Percentiles rank a stretch among this genome's conserved stretches.
Conservation (phyloP, 1,284 basidiomycete genomes). For the Cutaneotrichosporon dermatis region DNA sequence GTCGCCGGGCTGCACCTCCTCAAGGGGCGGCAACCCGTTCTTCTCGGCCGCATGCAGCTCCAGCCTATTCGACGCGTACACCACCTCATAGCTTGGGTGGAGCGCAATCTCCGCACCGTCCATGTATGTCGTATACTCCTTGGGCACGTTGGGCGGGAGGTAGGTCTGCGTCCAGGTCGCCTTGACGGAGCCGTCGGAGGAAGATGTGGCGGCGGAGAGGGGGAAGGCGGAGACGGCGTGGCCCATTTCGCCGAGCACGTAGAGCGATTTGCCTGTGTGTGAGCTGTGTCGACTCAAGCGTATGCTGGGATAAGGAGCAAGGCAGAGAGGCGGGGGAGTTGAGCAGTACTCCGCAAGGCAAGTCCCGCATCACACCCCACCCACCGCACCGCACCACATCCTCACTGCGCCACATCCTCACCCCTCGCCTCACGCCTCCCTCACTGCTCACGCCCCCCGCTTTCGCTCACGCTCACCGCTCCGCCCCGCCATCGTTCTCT, state of each 20-base stretch:
- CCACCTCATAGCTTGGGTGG: slow-evolving; percentile 26
- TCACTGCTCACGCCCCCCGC: no score
- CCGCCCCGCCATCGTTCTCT: no score
- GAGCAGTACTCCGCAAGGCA: no score
- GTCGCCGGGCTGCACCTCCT: slow-evolving; percentile 31
- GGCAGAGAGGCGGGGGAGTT: no score
- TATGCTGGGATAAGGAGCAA: no score
- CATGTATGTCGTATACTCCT: slow-evolving; percentile 26
- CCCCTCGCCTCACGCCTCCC: neutral
- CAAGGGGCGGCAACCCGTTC: slow-evolving; percentile 18
- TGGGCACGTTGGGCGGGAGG: slow-evolving; percentile 35
- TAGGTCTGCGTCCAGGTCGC: slow-evolving; percentile 9
- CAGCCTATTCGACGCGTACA: slow-evolving; percentile 46
- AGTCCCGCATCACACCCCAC: no score
- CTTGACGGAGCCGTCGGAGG: no score
- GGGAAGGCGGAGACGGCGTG: slow-evolving; percentile 36
- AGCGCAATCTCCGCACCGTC: slow-evolving; percentile 40
- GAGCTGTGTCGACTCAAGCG: no score
- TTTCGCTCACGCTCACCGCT: no score
- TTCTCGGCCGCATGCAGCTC: slow-evolving; percentile 35
- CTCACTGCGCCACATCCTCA: no score
- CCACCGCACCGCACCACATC: no score
- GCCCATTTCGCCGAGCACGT: slow-evolving; percentile 43
- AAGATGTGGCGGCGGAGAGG: no score
- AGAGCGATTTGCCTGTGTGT: slow-evolving; percentile 38